Evolutionary conservation across 2,329 filamentous ascomycete genomes (phyloP), one percentile per base, ranked within the genome.

Genomic region (Pochonia chlamydosporia): DNA sequence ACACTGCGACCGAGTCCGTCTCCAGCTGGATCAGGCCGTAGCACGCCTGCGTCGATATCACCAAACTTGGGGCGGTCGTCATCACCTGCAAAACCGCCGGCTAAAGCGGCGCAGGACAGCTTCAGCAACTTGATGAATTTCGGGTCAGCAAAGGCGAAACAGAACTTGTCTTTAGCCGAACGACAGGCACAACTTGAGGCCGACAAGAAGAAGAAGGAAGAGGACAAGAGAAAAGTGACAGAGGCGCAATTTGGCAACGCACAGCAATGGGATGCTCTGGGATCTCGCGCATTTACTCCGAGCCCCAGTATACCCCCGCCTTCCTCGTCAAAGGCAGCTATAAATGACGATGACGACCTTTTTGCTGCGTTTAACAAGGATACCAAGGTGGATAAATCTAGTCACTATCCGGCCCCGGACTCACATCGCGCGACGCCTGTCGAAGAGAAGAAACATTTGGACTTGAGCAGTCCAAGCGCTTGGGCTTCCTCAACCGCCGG

Each of bases 181-280:
- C 84, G 89, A 58, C 87, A 89, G 65, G 78, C 81, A 52, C 80
- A 79, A 50, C 65, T 85, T 31, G 76, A 82, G 53, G 77, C 74
- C 4, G 81, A 85, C 65, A 88, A 81, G 67, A 73, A 77, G 28
- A 80, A 73, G 62, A 87, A 92, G 63, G 87, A 90, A 51, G 85
- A 84, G 49, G 85, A 91, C 62, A 79, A 81, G 60, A 79, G 77
- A 58, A 84, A 77, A 58, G 80, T 84, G 62, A 79, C 84, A 57
- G 88, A 93, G 54, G 76, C 80, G 25, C 83, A 92, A 51, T 96
- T 89, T 65, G 89, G 88, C 3, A 81, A 84, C 58, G 77, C 79
- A 10, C 81, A 82, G 51, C 89, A 89, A 61, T 91, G 86, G 82
- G 87, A 93, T 60, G 79, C 69, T 11, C 69, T 93, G 41, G 89